Percentiles rank a stretch among this genome's conserved stretches.
These are phyloP conservation scores for Batkoa obscura DNA, from an alignment of 371 early-diverging fungal genomes.

Conservation along the genomic window DNA sequence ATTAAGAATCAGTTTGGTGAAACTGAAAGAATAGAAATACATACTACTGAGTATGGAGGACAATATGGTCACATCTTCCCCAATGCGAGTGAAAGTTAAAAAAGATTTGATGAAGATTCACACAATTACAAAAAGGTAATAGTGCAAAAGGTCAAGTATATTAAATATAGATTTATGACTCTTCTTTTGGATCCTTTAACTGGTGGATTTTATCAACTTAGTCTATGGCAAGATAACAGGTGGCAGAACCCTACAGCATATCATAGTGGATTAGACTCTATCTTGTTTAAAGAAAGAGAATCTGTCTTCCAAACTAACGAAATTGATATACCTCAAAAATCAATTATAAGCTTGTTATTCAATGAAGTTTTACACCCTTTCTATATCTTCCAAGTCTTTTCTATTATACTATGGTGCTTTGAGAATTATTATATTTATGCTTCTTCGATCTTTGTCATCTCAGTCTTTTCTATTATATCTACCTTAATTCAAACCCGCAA, in stretches of 20 bases:
- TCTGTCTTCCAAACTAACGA: constrained; percentile 71
- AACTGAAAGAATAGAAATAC: background rate
- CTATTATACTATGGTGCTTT: constrained; percentile 73
- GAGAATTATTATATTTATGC: constrained; percentile 95
- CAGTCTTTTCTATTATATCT: constrained; percentile 47
- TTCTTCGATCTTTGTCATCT: constrained; percentile 71
- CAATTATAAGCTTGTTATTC: constrained; percentile 44
- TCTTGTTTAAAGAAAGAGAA: constrained; percentile 30
- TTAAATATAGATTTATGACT: background rate
- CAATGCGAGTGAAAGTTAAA: no score
- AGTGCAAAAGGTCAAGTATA: background rate
- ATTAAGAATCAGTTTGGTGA: constrained; percentile 4
- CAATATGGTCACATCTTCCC: background rate
- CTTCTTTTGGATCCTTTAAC: background rate
- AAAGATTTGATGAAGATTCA: background rate
- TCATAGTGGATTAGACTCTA: constrained; percentile 29
- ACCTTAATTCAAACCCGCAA: constrained; percentile 61
- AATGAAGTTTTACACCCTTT: constrained; percentile 90
- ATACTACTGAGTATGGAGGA: background rate
- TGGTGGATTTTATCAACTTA: background rate
- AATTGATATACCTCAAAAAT: constrained; percentile 64
- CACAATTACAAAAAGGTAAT: background rate
- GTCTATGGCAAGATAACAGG: constrained; percentile 42
- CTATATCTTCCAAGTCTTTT: constrained; percentile 83
- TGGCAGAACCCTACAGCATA: constrained; percentile 32